Conservation (phyloP, 495 filamentous ascomycete genomes). For the Tuber umbilicatum region DNA sequence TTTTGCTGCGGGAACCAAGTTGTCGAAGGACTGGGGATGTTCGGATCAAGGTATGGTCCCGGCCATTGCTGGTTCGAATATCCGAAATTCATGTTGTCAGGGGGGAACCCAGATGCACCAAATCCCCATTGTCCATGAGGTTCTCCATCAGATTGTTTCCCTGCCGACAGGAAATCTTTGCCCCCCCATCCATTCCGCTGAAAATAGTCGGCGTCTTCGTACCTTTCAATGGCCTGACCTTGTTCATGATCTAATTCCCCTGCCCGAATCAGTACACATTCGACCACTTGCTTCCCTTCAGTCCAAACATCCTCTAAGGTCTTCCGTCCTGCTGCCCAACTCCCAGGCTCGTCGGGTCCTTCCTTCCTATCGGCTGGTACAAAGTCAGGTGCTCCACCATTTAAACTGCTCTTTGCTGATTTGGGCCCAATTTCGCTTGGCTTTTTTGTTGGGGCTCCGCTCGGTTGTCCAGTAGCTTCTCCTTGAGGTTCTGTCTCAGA, state of each 20-base stretch:
- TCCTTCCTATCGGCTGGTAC: constrained; percentile 12
- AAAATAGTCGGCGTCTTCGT: constrained; percentile 2
- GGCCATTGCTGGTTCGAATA: constrained; percentile 6
- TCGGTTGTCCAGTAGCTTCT: background rate
- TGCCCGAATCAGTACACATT: constrained; percentile 32
- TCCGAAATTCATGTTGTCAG: background rate
- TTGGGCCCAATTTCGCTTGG: background rate
- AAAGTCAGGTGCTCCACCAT: constrained; percentile 23
- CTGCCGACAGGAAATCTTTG: constrained; percentile 12
- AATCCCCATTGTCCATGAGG: constrained; percentile 2
- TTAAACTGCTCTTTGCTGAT: constrained; percentile 21
- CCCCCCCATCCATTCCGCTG: constrained; percentile 27
- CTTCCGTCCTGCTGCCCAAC: constrained; percentile 23
- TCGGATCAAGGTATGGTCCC: constrained; percentile 3
- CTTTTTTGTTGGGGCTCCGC: background rate
- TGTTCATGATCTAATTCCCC: constrained; percentile 21
- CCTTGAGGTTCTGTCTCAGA: constrained; percentile 18
- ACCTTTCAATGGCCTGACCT: constrained; percentile 6
- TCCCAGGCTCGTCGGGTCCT: constrained; percentile 4
- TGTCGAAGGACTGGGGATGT: constrained; percentile 29
- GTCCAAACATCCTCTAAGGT: constrained; percentile 40
- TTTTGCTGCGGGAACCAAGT: constrained; percentile 31
- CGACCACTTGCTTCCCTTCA: constrained; percentile 29
- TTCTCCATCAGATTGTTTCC: constrained; percentile 7
- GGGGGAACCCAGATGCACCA: constrained; percentile 1